Conservation (phyloP, 495 filamentous ascomycete genomes). For the Hyaloscypha bicolor region DNA sequence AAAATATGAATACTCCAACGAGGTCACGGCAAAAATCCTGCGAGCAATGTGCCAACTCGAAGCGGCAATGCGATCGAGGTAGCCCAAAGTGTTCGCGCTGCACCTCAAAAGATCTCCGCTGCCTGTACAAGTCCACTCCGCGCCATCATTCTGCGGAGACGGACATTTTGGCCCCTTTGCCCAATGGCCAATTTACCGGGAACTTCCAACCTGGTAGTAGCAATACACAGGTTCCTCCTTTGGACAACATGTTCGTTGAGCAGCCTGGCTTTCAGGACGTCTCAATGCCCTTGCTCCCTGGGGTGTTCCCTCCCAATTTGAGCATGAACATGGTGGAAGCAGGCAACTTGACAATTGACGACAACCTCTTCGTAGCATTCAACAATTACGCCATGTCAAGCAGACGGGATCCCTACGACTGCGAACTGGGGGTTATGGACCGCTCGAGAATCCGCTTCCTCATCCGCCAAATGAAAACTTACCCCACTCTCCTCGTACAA, state of each 20-base stretch:
- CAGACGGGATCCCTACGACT: too few species aligned
- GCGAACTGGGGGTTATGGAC: slow-evolving; percentile 11
- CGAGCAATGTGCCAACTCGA: slow-evolving; percentile 10
- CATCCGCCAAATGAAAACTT: slow-evolving; percentile 8
- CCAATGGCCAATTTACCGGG: not conserved
- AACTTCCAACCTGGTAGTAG: too few species aligned
- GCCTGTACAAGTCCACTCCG: slow-evolving; percentile 10
- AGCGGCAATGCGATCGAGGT: slow-evolving; percentile 12
- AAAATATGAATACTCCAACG: too few species aligned
- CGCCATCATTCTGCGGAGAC: not conserved
- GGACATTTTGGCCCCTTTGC: not conserved
- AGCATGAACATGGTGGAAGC: too few species aligned
- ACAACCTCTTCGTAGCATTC: not conserved
- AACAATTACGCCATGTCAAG: not conserved
- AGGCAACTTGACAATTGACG: too few species aligned
- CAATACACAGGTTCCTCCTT: too few species aligned
- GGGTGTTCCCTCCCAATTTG: too few species aligned
- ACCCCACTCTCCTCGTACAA: slow-evolving; percentile 4
- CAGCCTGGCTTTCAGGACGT: too few species aligned
- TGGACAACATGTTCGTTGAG: too few species aligned
- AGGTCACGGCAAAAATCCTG: slow-evolving; percentile 18
- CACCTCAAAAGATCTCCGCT: not conserved
- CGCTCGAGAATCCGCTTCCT: slow-evolving; percentile 5
- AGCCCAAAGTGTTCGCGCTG: slow-evolving; percentile 4
- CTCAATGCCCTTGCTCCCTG: too few species aligned